phyloP scores from a whole-genome alignment of 768 basidiomycete genomes.

The Boletus subcaerulescens region DNA sequence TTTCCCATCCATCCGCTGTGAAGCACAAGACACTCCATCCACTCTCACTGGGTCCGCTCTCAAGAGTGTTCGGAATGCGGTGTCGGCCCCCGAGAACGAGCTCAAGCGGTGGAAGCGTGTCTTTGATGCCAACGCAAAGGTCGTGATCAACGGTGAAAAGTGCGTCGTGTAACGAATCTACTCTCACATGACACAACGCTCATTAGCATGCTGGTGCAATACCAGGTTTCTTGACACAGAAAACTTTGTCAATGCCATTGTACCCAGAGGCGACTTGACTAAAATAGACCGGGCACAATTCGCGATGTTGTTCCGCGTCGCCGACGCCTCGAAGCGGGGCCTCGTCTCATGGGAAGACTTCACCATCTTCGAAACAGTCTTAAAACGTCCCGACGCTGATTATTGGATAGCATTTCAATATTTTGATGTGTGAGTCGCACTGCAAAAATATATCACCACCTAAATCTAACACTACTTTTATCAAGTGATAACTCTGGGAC shows the following conservation, averaged over 20 bases:
- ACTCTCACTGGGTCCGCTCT: conserved; percentile 54
- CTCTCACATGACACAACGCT: conserved; percentile 17
- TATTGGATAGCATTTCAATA: conserved; percentile 97
- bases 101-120: conserved; percentile 84
- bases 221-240: conserved; percentile 80
- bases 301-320: conserved; percentile 85
- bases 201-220: conserved; percentile 6
- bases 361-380: conserved; percentile 86
- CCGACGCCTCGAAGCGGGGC: conserved; percentile 73
- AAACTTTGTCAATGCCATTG: conserved; percentile 94
- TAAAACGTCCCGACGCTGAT: conserved; percentile 94
- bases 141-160: conserved; percentile 74
- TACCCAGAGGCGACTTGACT: conserved; percentile 77
- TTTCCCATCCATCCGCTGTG: conserved; percentile 53
- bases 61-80: conserved; percentile 62
- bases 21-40: conserved; percentile 38
- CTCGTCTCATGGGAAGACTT: conserved; percentile 95
- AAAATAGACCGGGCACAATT: conserved; percentile 89
- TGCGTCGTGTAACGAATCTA: conserved; percentile 38
- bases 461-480: conserved; percentile 5
- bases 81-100: conserved; percentile 77
- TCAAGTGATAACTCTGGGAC: conserved; percentile 84
- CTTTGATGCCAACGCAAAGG: conserved; percentile 82
- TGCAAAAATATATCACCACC: background rate
- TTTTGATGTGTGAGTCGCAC: conserved; percentile 81